A percentile compares a stretch with the other conserved stretches of the same genome.
phyloP scores from a whole-genome alignment of 441 rosid genomes.

The Corymbia citriodora region DNA sequence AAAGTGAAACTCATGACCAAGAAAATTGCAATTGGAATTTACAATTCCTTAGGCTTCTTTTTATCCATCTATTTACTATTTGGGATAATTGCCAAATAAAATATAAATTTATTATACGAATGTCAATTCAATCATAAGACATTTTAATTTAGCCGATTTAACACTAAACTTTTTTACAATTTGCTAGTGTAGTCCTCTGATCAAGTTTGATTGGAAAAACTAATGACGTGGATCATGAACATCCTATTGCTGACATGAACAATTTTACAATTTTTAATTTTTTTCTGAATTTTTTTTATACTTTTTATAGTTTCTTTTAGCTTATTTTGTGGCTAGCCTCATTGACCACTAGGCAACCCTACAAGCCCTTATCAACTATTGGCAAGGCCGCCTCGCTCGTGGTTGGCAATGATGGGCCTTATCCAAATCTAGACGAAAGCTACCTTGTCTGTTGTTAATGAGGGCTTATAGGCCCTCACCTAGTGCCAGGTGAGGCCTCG shows the following conservation, averaged over 20 bases:
- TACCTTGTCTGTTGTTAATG: not conserved
- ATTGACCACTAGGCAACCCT: not conserved
- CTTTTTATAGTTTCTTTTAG: not conserved
- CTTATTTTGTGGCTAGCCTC: fast-evolving
- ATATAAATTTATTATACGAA: fast-evolving
- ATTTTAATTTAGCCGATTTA: fast-evolving
- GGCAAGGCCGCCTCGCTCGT: fast-evolving
- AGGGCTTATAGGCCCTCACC: not conserved
- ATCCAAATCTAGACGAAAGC: fast-evolving
- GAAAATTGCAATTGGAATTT: not conserved
- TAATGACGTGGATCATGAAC: fast-evolving
- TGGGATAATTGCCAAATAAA: not conserved
- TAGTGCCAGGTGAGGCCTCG: fast-evolving
- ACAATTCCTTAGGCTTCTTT: not conserved
- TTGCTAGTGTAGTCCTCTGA: too few relatives aligned
- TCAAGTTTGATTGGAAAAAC: not conserved
- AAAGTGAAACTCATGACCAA: not conserved
- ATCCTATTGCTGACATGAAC: fast-evolving
- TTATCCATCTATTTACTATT: not conserved
- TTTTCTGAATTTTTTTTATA: not conserved
- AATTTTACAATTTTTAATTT: not conserved
- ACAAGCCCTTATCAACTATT: not conserved
- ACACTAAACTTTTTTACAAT: not conserved
- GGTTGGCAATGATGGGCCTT: not conserved
- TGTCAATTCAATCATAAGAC: fast-evolving